Conservation (phyloP, 768 basidiomycete genomes). For the Myochromella boudieri region DNA sequence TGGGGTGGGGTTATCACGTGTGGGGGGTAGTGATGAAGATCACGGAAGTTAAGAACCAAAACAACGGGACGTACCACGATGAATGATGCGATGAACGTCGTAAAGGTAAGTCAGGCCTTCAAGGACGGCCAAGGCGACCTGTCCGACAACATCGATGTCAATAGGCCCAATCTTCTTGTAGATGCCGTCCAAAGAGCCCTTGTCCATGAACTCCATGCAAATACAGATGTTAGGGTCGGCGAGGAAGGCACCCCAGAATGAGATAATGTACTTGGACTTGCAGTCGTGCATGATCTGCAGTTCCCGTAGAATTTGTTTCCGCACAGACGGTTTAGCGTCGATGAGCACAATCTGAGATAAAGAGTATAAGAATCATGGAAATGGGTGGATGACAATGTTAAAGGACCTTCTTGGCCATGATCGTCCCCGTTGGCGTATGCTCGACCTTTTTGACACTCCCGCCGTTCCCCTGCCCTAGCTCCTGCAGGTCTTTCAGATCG, state of each 20-base stretch:
- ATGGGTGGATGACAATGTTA: background rate
- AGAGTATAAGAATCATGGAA: constrained; percentile 2
- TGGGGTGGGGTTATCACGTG: constrained; percentile 1
- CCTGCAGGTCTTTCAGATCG: constrained; percentile 86
- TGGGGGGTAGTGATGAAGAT: background rate
- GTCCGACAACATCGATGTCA: constrained; percentile 88
- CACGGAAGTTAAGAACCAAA: background rate
- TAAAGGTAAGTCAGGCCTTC: constrained; percentile 97
- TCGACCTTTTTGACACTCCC: constrained; percentile 97
- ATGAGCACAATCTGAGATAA: constrained; percentile 82
- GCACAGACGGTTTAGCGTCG: constrained; percentile 92
- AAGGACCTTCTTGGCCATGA: constrained; percentile 98
- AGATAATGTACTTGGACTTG: constrained; percentile 89
- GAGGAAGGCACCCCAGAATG: constrained; percentile 95
- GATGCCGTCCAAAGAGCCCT: constrained; percentile 90
- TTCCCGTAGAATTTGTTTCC: constrained; percentile 97
- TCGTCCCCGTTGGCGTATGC: constrained; percentile 84
- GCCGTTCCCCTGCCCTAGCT: constrained; percentile 95
- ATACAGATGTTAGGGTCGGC: constrained; percentile 98
- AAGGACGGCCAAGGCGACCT: constrained; percentile 92
- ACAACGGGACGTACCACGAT: constrained; percentile 71
- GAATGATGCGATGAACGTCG: constrained; percentile 96
- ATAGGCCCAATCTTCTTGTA: constrained; percentile 96
- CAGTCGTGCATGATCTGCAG: constrained; percentile 99
- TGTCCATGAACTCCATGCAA: constrained; percentile 97